Evolutionary conservation across 2,329 filamentous ascomycete species (phyloP).

Genomic region (Daldinia sp.): DNA sequence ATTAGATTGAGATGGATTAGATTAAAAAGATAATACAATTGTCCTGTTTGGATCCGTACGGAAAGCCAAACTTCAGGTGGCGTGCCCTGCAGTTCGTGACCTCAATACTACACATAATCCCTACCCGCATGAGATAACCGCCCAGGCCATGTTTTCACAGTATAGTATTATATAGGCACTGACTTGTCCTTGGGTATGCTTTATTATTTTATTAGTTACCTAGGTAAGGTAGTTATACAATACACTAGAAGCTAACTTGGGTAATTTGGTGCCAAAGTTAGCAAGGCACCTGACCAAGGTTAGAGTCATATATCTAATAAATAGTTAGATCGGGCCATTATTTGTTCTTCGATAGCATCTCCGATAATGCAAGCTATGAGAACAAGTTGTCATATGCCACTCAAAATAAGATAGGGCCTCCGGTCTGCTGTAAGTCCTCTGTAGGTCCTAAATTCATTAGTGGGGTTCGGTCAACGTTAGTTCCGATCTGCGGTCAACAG

Average conservation of each 20-base stretch:
- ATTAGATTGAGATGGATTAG: constrained; percentile 43
- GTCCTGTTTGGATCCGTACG: too few species aligned
- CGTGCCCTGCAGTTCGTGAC: not conserved
- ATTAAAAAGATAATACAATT: constrained; percentile 40
- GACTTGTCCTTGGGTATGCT: too few species aligned
- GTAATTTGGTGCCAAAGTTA: not conserved
- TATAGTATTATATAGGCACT: not conserved
- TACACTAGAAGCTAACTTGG: constrained; percentile 5
- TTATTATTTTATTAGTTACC: too few species aligned
- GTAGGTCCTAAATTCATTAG: constrained; percentile 1
- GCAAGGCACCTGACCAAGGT: constrained; percentile 6
- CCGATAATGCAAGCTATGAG: constrained; percentile 7
- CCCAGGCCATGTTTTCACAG: not conserved
- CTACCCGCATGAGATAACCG: not conserved
- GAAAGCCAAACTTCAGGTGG: not conserved
- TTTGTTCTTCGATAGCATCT: constrained; percentile 10
- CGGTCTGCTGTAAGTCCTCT: not conserved
- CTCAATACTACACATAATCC: not conserved
- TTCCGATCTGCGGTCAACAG: constrained; percentile 26
- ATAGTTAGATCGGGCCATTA: constrained; percentile 6
- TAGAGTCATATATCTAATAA: constrained; percentile 5
- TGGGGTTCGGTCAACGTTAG: constrained; percentile 25
- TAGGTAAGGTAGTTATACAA: not conserved
- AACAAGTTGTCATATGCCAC: not conserved
- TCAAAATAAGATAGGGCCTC: not conserved